A percentile compares a stretch with the other conserved stretches of the same genome.
Evolutionary conservation across 78 protist species (phyloP).

Genomic region (Dictyostelium brefeldianum): DNA sequence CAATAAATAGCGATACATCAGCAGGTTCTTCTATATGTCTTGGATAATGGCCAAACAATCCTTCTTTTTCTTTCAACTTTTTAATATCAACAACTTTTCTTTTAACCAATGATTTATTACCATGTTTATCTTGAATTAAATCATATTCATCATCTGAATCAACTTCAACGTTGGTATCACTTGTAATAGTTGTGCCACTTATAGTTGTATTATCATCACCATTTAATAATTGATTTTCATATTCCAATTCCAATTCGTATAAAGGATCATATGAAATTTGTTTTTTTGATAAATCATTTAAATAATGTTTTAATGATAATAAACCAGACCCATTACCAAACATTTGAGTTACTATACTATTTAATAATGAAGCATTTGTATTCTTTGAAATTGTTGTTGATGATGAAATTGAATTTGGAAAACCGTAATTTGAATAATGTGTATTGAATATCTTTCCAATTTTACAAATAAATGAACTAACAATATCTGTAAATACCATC

Average conservation of each 20-base stretch:
- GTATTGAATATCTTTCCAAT: constrained; percentile 34
- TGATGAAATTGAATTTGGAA: background rate
- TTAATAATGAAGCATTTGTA: background rate
- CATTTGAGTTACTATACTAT: background rate
- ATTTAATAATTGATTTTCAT: background rate
- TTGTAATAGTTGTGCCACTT: background rate
- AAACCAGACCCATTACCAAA: constrained; percentile 33
- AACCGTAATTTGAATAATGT: constrained; percentile 21
- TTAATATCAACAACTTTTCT: background rate
- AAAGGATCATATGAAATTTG: background rate
- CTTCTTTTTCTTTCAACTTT: background rate
- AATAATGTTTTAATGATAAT: background rate
- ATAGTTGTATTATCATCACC: background rate
- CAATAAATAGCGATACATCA: constrained; percentile 33
- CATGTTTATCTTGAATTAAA: background rate
- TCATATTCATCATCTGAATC: background rate
- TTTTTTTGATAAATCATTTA: background rate
- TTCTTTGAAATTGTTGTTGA: background rate
- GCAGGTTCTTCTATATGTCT: constrained; percentile 16
- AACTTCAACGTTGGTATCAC: background rate
- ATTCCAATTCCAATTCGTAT: background rate
- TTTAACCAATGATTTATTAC: background rate
- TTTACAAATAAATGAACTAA: constrained; percentile 13
- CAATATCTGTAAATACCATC: constrained; percentile 33
- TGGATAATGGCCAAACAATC: constrained; percentile 26